Evolutionary conservation across 352 stramenopile genomes (phyloP), one percentile per base, ranked within the genome.

Genomic region (Phytopythium mirpurense): DNA sequence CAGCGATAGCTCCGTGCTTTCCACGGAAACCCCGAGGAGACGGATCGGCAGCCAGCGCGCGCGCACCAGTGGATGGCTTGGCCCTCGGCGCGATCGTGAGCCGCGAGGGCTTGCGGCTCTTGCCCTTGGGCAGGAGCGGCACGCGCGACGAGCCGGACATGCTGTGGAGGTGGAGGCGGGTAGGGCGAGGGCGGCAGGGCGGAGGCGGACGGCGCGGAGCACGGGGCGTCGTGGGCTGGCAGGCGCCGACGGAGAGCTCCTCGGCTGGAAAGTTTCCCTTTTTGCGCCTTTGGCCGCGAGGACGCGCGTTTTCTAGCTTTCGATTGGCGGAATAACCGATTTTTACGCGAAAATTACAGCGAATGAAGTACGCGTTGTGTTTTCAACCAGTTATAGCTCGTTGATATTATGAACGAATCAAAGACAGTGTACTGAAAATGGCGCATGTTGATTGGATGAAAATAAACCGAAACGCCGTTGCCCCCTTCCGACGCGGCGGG

Each of bases 51-150:
- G n/a, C n/a, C n/a, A 42, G 32, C 32, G 24, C 15, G 21, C 12
- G 61, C 59, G 29, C 72, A 92, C 82, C 70, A 52, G 83, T 83
- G 34, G 73, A 78, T 6, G 79, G 78, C 44, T 79, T 85, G 12
- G 73, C 71, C 23, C 76, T 68, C 24, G 82, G 82, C 14, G 69
- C 75, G 59, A 89, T 90, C 37, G 82, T 74, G 41, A 87, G 54
- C 2, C 82, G 77, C 47, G 77, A 79, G 1, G 78, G 72, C 63
- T 90, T 91, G 57, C 80, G 74, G 42, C 68, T 58, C 48, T 88
- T 88, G 62, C 74, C 83, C 56, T 83, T 83, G 12, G 88, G 65
- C 36, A 93, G 62, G 51, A 93, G 70, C 60, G 83, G 83, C 44
- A 93, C 83, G 29, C 83, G 83, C 47, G 78, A 87, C 57, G 66